Evolutionary conservation across 331 rosid species (phyloP).

Genomic region (Prunus yedoensis): DNA sequence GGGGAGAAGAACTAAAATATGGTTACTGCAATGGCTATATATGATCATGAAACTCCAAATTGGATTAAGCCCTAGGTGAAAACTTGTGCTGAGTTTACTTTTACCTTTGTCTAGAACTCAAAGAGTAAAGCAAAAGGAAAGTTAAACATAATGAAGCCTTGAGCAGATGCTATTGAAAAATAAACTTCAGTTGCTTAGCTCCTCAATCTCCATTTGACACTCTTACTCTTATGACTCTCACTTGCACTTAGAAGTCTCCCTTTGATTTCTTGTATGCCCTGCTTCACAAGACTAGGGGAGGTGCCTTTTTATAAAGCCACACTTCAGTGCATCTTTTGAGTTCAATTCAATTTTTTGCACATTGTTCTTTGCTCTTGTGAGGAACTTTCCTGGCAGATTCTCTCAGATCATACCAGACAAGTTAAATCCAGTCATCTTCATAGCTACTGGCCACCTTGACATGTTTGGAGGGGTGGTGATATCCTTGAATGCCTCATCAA

Average conservation of each 20-base stretch:
- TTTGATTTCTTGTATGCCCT: conserved; percentile 22
- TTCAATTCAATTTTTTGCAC: background rate
- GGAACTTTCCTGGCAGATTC: conserved; percentile 68
- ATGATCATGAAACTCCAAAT: no score
- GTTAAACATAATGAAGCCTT: no score
- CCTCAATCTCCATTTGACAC: conserved; percentile 65
- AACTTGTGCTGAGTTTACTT: background rate
- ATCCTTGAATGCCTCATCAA: background rate
- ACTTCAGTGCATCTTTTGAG: background rate
- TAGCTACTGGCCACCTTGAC: background rate
- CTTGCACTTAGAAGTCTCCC: conserved; percentile 14
- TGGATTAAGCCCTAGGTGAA: no score
- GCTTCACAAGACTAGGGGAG: conserved; percentile 15
- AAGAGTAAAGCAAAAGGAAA: no score
- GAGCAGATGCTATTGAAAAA: no score
- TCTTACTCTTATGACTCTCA: conserved; percentile 1
- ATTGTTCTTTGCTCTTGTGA: conserved; percentile 1
- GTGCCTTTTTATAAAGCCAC: conserved; percentile 33
- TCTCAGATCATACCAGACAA: conserved; percentile 23
- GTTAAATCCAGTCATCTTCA: background rate
- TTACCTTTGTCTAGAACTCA: no score
- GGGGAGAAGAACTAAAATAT: no score
- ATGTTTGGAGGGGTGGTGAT: background rate
- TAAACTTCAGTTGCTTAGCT: conserved; percentile 39
- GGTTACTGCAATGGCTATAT: no score